Percentiles rank a stretch among this genome's conserved stretches.
These are phyloP conservation scores for Suillus decipiens DNA, from an alignment of 768 basidiomycete genomes.

Conservation along the genomic window DNA sequence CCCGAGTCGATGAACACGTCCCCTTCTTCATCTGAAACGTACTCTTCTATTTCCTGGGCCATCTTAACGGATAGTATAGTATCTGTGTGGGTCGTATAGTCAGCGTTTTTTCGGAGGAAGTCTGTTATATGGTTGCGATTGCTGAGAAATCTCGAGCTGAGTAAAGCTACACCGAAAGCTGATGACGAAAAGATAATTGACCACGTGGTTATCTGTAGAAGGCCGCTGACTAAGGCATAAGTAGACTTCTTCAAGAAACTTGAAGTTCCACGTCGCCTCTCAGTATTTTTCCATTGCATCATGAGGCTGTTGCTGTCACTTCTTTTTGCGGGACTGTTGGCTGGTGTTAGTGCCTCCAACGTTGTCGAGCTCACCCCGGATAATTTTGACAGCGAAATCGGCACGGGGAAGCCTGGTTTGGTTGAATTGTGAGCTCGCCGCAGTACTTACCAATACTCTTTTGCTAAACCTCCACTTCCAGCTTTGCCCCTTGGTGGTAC, in stretches of 20 bases:
- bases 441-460: conserved; percentile 6
- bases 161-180: conserved; percentile 11
- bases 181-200: conserved; percentile 1
- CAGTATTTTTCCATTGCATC: conserved; percentile 23
- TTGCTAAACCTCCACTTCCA: conserved; percentile 28
- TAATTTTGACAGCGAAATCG: conserved; percentile 77
- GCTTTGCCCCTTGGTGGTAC: conserved; percentile 90
- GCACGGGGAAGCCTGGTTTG: conserved; percentile 78
- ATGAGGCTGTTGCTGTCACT: conserved; percentile 65
- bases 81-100: conserved; percentile 5
- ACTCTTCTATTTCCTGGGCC: conserved; percentile 40
- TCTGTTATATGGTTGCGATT: conserved; percentile 7
- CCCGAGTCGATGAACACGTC: conserved; percentile 66
- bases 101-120: not conserved
- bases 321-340: conserved; percentile 56
- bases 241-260: not conserved
- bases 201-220: conserved; percentile 14
- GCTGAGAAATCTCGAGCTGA: conserved; percentile 31
- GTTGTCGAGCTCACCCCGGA: conserved; percentile 76
- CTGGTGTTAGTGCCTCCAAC: conserved; percentile 69
- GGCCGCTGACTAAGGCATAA: conserved; percentile 13
- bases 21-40: conserved; percentile 43
- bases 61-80: conserved; percentile 22
- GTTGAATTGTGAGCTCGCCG: conserved; percentile 80
- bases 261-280: conserved; percentile 32